Percentiles rank a stretch among this genome's conserved stretches.
phyloP scores from a whole-genome alignment of 2,329 filamentous ascomycete species.

The Pseudonectria buxi region DNA sequence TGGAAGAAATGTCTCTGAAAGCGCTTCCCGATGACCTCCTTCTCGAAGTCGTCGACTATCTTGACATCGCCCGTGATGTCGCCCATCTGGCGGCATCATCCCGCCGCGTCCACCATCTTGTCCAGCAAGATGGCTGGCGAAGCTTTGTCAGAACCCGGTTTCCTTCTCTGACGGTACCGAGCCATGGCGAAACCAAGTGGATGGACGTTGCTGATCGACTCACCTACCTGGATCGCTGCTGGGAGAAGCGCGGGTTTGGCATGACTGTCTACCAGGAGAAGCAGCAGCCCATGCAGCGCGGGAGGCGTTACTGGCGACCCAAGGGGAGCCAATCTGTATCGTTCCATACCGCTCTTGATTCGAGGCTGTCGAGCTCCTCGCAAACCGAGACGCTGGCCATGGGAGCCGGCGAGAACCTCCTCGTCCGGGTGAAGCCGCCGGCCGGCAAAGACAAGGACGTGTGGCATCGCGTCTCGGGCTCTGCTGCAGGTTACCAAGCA shows the following conservation, averaged over 20 bases:
- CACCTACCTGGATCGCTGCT: slow-evolving; percentile 46
- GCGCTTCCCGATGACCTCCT: slow-evolving; percentile 45
- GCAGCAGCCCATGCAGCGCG: slow-evolving; percentile 7
- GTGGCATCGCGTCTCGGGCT: slow-evolving; percentile 36
- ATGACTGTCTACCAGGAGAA: slow-evolving; percentile 21
- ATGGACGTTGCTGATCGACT: slow-evolving; percentile 35
- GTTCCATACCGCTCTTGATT: slow-evolving; percentile 44
- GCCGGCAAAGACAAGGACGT: slow-evolving; percentile 12
- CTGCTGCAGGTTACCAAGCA: slow-evolving; percentile 30
- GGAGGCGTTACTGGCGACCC: slow-evolving; percentile 8
- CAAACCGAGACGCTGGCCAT: slow-evolving; percentile 42
- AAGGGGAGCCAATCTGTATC: slow-evolving; percentile 28
- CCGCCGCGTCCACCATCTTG: slow-evolving; percentile 31
- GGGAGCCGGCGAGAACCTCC: slow-evolving; percentile 46
- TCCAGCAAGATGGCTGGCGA: slow-evolving; percentile 41
- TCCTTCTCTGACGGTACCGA: slow-evolving; percentile 31
- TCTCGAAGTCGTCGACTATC: slow-evolving; percentile 39
- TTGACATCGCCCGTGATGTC: slow-evolving; percentile 43
- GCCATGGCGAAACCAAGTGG: slow-evolving; percentile 25
- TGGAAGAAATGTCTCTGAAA: slow-evolving; percentile 28
- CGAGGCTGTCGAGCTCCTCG: slow-evolving; percentile 28
- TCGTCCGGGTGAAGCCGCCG: slow-evolving; percentile 33
- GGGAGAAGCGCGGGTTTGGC: slow-evolving; percentile 43
- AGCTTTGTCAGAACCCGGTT: slow-evolving; percentile 42
- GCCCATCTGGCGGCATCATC: slow-evolving; percentile 35